phyloP scores from a whole-genome alignment of 164 flowering plant species.

The Aristolochia californica region DNA sequence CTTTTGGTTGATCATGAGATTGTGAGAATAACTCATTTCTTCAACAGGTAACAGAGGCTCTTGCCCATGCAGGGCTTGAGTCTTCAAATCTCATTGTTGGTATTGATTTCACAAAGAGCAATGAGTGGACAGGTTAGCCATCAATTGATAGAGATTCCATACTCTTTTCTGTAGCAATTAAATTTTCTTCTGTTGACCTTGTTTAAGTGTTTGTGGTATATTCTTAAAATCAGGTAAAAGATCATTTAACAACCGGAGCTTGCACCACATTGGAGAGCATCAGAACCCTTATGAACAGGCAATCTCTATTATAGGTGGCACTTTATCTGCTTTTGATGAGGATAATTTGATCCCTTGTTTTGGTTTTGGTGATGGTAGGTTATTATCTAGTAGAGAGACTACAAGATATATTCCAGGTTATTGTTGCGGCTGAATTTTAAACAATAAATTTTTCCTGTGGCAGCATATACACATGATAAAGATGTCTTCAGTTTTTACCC shows the following conservation, averaged over 20 bases:
- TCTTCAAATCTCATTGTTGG: constrained; percentile 95
- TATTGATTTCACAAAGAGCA: constrained; percentile 93
- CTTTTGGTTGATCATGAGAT: too few species aligned
- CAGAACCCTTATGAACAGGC: constrained; percentile 49
- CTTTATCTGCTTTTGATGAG: constrained; percentile 42
- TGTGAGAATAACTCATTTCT: too few species aligned
- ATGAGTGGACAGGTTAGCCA: constrained; percentile 83
- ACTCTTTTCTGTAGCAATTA: neutral
- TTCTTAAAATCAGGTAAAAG: constrained; percentile 30
- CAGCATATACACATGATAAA: constrained; percentile 89
- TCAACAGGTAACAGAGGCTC: constrained; percentile 68
- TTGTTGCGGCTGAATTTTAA: neutral
- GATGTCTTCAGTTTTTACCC: constrained; percentile 85
- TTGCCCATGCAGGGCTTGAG: constrained; percentile 74
- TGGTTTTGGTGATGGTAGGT: constrained; percentile 55
- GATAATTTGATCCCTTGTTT: constrained; percentile 54
- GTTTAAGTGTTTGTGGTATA: neutral
- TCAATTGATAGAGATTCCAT: neutral
- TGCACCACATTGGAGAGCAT: constrained; percentile 51
- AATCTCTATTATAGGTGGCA: constrained; percentile 41
- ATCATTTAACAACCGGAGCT: constrained; percentile 49
- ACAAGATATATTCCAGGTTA: too few species aligned
- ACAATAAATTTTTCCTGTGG: constrained; percentile 1
- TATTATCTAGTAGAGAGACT: neutral
- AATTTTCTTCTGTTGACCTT: neutral